A percentile compares a stretch with the other conserved stretches of the same genome.
These are phyloP conservation scores for Chlamydomonas schloesseri DNA, from an alignment of 139 green algal genomes.

Conservation along the genomic window DNA sequence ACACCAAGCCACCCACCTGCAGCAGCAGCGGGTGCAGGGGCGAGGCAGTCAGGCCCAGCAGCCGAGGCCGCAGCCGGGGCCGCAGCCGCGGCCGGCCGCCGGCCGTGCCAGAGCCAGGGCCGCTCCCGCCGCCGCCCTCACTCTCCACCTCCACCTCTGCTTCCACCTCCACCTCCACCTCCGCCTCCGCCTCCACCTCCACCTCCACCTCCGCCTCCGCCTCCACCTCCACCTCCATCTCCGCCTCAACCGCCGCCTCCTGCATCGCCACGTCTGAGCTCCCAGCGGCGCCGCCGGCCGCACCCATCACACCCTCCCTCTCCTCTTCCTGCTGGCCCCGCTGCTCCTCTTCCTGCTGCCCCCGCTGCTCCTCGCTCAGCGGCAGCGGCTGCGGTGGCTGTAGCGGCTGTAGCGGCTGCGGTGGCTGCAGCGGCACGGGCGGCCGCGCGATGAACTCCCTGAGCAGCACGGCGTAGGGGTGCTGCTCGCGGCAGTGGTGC, in stretches of 20 bases:
- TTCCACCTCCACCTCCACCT: too few species aligned
- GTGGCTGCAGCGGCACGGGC: background rate
- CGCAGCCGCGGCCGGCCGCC: background rate
- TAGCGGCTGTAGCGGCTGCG: too few species aligned
- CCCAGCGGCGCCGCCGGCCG: too few species aligned
- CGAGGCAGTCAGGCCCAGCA: conserved; percentile 46
- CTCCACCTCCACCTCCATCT: background rate
- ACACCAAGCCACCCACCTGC: conserved; percentile 19
- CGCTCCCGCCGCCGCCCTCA: too few species aligned
- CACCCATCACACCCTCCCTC: too few species aligned
- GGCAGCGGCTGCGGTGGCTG: too few species aligned
- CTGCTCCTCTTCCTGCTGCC: background rate
- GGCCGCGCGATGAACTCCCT: conserved; percentile 19
- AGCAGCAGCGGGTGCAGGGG: background rate
- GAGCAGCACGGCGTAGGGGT: conserved; percentile 46
- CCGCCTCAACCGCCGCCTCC: too few species aligned
- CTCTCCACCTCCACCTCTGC: too few species aligned
- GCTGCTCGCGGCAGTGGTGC: conserved; percentile 40
- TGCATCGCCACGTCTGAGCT: too few species aligned
- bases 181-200: too few species aligned
- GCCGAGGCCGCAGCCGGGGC: conserved; percentile 1
- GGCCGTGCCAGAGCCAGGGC: too few species aligned
- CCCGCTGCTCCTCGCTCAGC: background rate
- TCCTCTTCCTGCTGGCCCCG: background rate
- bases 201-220: background rate